Evolutionary conservation across 176 grass and related monocot genomes (phyloP), one percentile per base, ranked within the genome.

Genomic region (Bromus sterilis): DNA sequence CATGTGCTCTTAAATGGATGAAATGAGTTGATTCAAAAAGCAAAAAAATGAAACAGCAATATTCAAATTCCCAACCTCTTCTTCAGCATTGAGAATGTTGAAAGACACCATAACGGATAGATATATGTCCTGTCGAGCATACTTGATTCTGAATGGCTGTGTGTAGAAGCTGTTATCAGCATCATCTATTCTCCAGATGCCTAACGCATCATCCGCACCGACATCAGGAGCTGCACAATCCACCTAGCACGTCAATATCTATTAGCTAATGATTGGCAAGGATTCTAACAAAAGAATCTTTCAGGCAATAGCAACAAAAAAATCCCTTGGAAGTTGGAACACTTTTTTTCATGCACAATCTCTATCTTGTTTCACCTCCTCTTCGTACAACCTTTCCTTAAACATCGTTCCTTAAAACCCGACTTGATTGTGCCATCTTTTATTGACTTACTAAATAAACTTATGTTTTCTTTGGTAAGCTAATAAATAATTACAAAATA

Each of bases 71-170:
- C 51, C 26, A 88, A 99, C 96, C 96, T 99, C 93, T 76, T 91
- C 66, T 93, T 88, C 77, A 28, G 79, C 82, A 56, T 86, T 91
- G 68, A 79, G 21, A 66, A 99, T 90, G 74, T 91, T 99, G 80
- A 99, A 99, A 93, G 96, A 95, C 30, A 95, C 93, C 96, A 99
- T 99, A 64, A 99, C 85, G 25, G 93, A 95, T 44, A 95, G 85
- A 86, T 83, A 95, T 65, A 99, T 85, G 81, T 99, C 96, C 79
- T 99, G 96, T 87, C 96, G 93, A 73, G 96, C 79, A 82, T 99
- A 99, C 85, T 99, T 99, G 77, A 99, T 88, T 68, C 85, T 85
- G 79, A 93, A 99, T 11, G 96, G 96, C 35, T 95, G 96, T 20
- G 96, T 99, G 78, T 88, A 95, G 85, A 99, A 99, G 83, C 96